Evolutionary conservation across 208 protist genomes (phyloP), one percentile per base, ranked within the genome.

Genomic region (Entamoeba invadens): DNA sequence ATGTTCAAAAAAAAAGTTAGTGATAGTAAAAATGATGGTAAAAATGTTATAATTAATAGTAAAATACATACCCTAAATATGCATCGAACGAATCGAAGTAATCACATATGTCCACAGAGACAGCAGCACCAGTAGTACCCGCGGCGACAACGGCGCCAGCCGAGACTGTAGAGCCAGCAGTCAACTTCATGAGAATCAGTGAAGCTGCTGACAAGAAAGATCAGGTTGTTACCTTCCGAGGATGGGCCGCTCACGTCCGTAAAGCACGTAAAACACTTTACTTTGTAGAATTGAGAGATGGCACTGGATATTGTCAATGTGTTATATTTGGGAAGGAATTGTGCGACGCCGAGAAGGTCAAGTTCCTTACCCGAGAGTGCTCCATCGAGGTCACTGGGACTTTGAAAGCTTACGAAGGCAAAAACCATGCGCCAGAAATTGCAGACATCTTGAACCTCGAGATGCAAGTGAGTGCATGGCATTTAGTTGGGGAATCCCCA

Each of bases 221-320:
- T 44, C n/a, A 96, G 44, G 94, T 95, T 18, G 97, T 99, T 25
- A 96, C 97, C 93, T 94, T 99, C 3, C 44, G 96, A 42, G 98
- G 98, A 42, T 99, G 98, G 98, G 97, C 98, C 2, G 98, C 98
- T 95, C 96, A 96, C 92, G 93, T 98, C 46, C 97, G 98, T 91
- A 96, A 97, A 93, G 98, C 99, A 95, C 97, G 97, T 38, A 97
- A 97, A 94, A 95, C 94, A 44, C 97, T 99, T 94, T 96, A 97
- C 35, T 99, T 99, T 95, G 94, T 99, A 2, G 97, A 98, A 4
- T 95, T 99, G 8, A 96, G 98, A 93, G 98, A 99, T 95, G 98
- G 98, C 45, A 97, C 97, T 91, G 97, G 98, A 47, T 98, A 96
- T 95, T 96, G 99, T 46, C 98, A 99, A 96, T 96, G 94, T 94